phyloP scores from a whole-genome alignment of 257 asterid species.

The Leonotis leonurus region DNA sequence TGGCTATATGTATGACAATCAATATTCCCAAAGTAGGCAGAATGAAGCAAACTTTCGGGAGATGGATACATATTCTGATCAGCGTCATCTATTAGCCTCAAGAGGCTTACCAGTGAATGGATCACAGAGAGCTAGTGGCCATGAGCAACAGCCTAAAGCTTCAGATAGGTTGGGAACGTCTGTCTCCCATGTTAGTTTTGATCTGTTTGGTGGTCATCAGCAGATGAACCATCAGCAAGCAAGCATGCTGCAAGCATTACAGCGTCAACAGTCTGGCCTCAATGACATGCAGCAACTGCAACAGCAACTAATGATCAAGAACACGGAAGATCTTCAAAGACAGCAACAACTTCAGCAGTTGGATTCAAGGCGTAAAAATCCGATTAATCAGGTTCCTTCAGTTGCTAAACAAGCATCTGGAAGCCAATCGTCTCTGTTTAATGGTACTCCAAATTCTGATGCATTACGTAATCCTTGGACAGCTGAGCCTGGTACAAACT shows the following conservation, averaged over 20 bases:
- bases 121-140: constrained; percentile 37
- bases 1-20: constrained; percentile 51
- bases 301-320: constrained; percentile 56
- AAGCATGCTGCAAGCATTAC: constrained; percentile 41
- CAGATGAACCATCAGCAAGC: constrained; percentile 53
- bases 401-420: constrained; percentile 45
- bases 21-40: constrained; percentile 48
- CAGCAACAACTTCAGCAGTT: constrained; percentile 56
- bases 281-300: constrained; percentile 61
- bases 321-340: constrained; percentile 62
- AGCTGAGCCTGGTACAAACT: constrained; percentile 47
- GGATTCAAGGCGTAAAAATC: constrained; percentile 42
- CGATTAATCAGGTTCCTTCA: constrained; percentile 34
- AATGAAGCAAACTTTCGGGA: constrained; percentile 46
- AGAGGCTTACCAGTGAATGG: constrained; percentile 43
- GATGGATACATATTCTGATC: constrained; percentile 42
- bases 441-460: constrained; percentile 45
- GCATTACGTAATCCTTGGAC: constrained; percentile 36
- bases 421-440: constrained; percentile 38
- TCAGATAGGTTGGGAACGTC: constrained; percentile 39
- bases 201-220: constrained; percentile 71
- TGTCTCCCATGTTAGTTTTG: constrained; percentile 51
- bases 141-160: constrained; percentile 44
- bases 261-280: constrained; percentile 48
- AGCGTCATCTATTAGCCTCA: constrained; percentile 24